These are phyloP conservation scores for Plasmodium ovale DNA, from an alignment of 169 alveolate species.

Conservation along the genomic window DNA sequence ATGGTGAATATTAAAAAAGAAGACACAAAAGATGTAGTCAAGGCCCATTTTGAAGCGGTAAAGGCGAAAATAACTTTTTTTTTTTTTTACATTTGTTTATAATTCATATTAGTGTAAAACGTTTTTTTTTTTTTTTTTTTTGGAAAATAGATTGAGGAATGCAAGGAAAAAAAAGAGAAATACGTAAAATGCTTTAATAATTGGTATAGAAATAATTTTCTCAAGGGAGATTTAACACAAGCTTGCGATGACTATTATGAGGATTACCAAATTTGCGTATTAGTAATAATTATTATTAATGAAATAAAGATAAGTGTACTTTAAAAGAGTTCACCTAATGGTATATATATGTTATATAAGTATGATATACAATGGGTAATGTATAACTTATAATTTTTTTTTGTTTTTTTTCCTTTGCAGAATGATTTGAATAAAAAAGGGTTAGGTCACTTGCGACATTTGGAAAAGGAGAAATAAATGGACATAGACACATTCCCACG, in stretches of 20 bases:
- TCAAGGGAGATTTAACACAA: constrained; percentile 83
- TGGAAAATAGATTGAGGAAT: constrained; percentile 71
- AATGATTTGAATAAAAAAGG: constrained; percentile 74
- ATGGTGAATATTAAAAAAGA: constrained; percentile 43
- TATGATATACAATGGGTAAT: background rate
- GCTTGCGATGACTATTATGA: constrained; percentile 78
- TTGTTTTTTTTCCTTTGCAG: constrained; percentile 9
- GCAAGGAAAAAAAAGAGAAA: constrained; percentile 79
- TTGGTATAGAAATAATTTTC: constrained; percentile 84
- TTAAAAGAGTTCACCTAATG: no score
- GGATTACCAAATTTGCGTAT: constrained; percentile 82
- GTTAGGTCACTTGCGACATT: constrained; percentile 37
- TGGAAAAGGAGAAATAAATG: constrained; percentile 26
- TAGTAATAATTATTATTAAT: constrained; percentile 54
- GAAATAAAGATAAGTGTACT: no score
- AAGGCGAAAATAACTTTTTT: background rate
- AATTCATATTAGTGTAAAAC: constrained; percentile 11
- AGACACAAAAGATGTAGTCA: constrained; percentile 14
- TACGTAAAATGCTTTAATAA: constrained; percentile 82
- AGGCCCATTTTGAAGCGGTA: constrained; percentile 76
- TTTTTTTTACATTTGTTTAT: background rate
- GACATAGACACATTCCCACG: background rate
- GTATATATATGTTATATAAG: background rate
- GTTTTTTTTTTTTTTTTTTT: background rate
- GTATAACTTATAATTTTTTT: background rate